Conservation (phyloP, 1,284 basidiomycete genomes). For the Pseudozyma sp. region DNA sequence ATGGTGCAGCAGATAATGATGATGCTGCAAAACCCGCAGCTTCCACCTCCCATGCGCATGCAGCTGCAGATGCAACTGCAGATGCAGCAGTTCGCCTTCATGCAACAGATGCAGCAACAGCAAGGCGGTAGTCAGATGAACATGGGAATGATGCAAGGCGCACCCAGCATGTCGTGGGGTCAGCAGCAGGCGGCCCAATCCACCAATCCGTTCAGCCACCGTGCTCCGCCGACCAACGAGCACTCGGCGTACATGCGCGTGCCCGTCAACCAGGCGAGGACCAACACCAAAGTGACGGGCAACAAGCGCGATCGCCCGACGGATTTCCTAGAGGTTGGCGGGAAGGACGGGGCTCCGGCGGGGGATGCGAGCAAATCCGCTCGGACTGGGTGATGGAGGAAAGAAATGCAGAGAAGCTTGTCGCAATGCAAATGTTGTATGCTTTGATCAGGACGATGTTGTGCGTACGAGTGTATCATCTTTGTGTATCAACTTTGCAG, state of each 20-base stretch:
- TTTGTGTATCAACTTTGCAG: too few species aligned
- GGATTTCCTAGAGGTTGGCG: constrained; percentile 55
- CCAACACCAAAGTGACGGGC: constrained; percentile 5
- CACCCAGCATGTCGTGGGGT: constrained; percentile 29
- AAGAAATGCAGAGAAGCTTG: too few species aligned
- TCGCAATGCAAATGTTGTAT: too few species aligned
- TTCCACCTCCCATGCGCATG: constrained; percentile 66
- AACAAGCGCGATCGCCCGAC: constrained; percentile 52
- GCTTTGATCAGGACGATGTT: too few species aligned
- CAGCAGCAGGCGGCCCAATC: constrained; percentile 36
- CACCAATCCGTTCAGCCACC: constrained; percentile 33
- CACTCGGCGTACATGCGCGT: constrained; percentile 48
- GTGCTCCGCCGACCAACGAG: constrained; percentile 41
- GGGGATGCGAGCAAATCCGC: constrained; percentile 34
- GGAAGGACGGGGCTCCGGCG: constrained; percentile 18
- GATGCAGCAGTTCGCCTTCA: constrained; percentile 63
- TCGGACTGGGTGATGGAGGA: constrained; percentile 18
- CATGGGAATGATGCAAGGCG: constrained; percentile 39
- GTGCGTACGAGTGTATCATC: too few species aligned
- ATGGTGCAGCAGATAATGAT: constrained; percentile 65
- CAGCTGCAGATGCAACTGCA: constrained; percentile 67
- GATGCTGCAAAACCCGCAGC: constrained; percentile 64
- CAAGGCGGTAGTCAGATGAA: constrained; percentile 26
- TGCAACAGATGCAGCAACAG: constrained; percentile 56
- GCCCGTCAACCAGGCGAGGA: constrained; percentile 44